A percentile compares a stretch with the other conserved stretches of the same genome.
Conservation (phyloP, 2,329 filamentous ascomycete species). For the Colletotrichum truncatum region DNA sequence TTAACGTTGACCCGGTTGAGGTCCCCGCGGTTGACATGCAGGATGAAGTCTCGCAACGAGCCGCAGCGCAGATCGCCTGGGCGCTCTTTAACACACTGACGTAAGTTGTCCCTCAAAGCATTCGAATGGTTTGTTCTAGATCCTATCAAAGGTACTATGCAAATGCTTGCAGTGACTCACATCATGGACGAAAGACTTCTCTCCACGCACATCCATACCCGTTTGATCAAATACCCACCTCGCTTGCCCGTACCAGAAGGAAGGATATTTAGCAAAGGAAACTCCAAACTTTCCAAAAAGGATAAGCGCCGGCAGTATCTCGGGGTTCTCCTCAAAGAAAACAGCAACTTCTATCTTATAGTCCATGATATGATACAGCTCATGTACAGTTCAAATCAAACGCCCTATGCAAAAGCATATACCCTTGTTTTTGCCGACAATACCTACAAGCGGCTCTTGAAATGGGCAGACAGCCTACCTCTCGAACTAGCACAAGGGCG, state of each 20-base stretch:
- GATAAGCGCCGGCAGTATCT: neutral
- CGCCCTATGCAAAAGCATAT: slow-evolving; percentile 6
- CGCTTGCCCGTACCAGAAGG: neutral
- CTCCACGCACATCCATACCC: neutral
- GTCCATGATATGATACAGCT: slow-evolving; percentile 42
- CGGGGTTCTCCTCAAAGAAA: neutral
- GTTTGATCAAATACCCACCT: neutral
- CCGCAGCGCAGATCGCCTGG: neutral
- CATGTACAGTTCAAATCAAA: slow-evolving; percentile 27
- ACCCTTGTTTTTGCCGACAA: slow-evolving; percentile 41
- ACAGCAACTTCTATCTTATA: slow-evolving; percentile 47
- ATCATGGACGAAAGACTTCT: neutral
- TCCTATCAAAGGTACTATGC: no score
- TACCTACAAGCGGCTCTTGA: slow-evolving; percentile 48
- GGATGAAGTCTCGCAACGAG: neutral
- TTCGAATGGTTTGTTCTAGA: no score
- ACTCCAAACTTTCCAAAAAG: neutral
- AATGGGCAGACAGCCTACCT: slow-evolving; percentile 45
- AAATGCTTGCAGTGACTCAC: no score
- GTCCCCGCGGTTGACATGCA: neutral
- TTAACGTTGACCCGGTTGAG: neutral
- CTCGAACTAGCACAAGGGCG: slow-evolving; percentile 35
- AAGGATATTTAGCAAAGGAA: no score
- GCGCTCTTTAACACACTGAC: neutral
- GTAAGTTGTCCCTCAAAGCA: neutral